These are phyloP conservation scores for Kurtzmaniella natalensis DNA, from an alignment of 1,139 yeast genomes.

Conservation along the genomic window DNA sequence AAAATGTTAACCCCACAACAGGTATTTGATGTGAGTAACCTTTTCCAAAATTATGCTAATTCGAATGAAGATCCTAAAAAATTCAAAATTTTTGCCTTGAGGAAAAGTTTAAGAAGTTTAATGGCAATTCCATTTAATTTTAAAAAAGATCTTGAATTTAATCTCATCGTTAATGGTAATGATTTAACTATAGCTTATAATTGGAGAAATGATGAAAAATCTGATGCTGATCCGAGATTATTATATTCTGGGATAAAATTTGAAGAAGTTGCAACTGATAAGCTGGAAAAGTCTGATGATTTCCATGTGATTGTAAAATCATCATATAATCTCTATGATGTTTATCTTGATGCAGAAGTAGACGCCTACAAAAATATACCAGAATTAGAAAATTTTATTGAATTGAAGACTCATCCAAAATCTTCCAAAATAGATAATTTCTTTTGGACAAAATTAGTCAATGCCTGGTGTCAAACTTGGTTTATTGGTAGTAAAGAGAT, in stretches of 20 bases:
- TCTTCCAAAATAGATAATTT: background rate
- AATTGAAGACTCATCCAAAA: constrained; percentile 1
- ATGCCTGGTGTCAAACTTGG: constrained; percentile 1
- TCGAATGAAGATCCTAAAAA: background rate
- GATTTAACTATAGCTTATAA: background rate
- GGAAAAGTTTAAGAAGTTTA: background rate
- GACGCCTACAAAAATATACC: background rate
- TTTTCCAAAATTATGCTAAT: background rate
- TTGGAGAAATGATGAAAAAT: background rate
- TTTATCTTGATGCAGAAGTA: constrained; percentile 2
- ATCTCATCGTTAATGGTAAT: background rate
- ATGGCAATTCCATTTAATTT: constrained; percentile 1
- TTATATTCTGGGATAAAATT: constrained; percentile 1
- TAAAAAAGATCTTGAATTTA: background rate
- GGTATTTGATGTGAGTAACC: background rate
- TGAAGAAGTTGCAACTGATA: background rate
- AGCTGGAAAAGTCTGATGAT: background rate
- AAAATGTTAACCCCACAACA: background rate
- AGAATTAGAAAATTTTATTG: background rate
- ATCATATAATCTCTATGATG: background rate
- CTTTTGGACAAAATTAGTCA: constrained; percentile 1
- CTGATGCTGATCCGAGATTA: background rate
- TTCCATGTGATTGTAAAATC: constrained; percentile 1
- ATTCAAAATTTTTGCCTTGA: background rate
- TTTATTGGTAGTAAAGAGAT: background rate